Evolutionary conservation across 495 filamentous ascomycete genomes (phyloP).

Genomic region (Tuber indicum): DNA sequence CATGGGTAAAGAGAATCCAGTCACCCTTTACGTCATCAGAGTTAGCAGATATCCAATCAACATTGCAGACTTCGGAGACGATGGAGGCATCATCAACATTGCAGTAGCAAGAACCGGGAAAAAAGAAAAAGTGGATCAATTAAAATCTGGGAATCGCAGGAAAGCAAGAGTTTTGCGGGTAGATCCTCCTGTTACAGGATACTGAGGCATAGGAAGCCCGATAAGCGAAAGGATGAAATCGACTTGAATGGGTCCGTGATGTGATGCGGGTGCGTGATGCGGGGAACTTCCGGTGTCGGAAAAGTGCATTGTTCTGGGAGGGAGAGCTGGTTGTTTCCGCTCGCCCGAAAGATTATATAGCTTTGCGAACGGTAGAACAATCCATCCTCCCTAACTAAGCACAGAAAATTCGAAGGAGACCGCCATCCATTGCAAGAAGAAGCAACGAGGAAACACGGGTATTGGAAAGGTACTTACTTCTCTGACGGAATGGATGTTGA

Average conservation of each 20-base stretch:
- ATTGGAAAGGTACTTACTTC: constrained; percentile 57
- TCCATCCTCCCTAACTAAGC: constrained; percentile 18
- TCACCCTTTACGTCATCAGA: constrained; percentile 63
- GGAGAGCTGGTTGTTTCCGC: constrained; percentile 29
- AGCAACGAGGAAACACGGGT: constrained; percentile 15
- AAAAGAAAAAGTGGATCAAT: constrained; percentile 11
- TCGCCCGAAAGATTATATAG: constrained; percentile 36
- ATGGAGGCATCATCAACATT: constrained; percentile 2
- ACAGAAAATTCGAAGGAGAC: constrained; percentile 4
- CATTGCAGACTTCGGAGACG: constrained; percentile 6
- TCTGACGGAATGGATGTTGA: constrained; percentile 90
- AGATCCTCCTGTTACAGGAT: constrained; percentile 14
- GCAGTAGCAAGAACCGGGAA: not conserved
- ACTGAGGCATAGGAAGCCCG: constrained; percentile 17
- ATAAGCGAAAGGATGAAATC: constrained; percentile 21
- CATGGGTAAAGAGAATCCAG: constrained; percentile 98
- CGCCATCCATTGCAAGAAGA: constrained; percentile 14
- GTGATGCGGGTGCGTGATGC: constrained; percentile 22
- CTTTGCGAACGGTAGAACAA: constrained; percentile 20
- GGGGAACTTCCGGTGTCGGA: constrained; percentile 12
- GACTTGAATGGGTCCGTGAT: not conserved
- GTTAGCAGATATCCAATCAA: constrained; percentile 14
- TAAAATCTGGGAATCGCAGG: constrained; percentile 3
- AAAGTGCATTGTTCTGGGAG: constrained; percentile 20
- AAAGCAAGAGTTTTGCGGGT: constrained; percentile 15